phyloP scores from a whole-genome alignment of 495 filamentous ascomycete genomes.

The Polyplosphaeria fusca region DNA sequence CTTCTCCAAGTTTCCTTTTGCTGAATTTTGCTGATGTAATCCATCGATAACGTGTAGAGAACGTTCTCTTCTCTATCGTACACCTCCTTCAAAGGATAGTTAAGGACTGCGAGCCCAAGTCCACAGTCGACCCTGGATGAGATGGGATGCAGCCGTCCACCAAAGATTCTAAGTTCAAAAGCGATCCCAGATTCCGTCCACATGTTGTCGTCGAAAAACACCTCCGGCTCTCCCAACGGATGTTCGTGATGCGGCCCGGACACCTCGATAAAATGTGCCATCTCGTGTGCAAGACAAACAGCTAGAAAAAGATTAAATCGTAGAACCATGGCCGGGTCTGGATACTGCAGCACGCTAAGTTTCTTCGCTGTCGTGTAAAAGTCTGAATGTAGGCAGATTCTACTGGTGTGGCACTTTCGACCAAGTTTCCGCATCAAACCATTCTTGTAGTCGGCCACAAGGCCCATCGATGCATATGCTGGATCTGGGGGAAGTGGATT shows the following conservation, averaged over 20 bases:
- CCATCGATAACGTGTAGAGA: constrained; percentile 37
- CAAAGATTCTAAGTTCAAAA: constrained; percentile 36
- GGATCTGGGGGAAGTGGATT: constrained; percentile 28
- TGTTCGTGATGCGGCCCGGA: constrained; percentile 32
- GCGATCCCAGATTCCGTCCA: constrained; percentile 36
- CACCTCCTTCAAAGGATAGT: constrained; percentile 28
- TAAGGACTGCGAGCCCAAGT: constrained; percentile 31
- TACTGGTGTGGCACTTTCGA: constrained; percentile 32
- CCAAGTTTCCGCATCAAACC: constrained; percentile 25
- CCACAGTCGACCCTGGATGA: constrained; percentile 33
- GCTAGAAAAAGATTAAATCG: constrained; percentile 38
- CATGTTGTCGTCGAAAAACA: constrained; percentile 35
- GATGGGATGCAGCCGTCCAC: constrained; percentile 35
- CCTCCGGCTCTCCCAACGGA: constrained; percentile 29
- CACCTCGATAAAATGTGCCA: constrained; percentile 37
- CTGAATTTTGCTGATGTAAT: constrained; percentile 32
- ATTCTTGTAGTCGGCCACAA: constrained; percentile 35
- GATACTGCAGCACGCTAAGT: constrained; percentile 31
- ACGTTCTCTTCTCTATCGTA: constrained; percentile 34
- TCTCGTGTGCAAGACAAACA: constrained; percentile 34
- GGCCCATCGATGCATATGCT: constrained; percentile 32
- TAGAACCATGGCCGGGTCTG: constrained; percentile 36
- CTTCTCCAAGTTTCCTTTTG: constrained; percentile 34
- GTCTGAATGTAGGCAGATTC: constrained; percentile 36
- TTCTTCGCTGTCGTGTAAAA: constrained; percentile 39